These are phyloP conservation scores for Gracilaria gracilis DNA, from an alignment of 23 red algal genomes.

Conservation along the genomic window DNA sequence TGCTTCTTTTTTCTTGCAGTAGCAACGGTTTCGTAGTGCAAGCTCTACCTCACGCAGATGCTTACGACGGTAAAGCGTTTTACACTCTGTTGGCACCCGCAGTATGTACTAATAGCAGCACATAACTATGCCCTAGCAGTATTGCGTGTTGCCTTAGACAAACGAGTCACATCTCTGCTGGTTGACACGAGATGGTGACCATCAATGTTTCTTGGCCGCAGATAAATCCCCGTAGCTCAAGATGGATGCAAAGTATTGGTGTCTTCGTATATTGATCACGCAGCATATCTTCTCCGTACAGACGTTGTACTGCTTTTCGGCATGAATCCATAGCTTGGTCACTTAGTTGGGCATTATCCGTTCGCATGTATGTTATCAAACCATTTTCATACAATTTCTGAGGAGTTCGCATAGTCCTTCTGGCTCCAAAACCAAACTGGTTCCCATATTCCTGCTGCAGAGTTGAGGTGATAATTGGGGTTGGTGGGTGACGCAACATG, in stretches of 20 bases:
- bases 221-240: too few relatives aligned
- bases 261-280: conserved; percentile 24
- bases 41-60: too few relatives aligned
- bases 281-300: conserved; percentile 75
- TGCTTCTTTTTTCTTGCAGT: background rate
- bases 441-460: conserved; percentile 92
- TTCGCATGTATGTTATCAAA: conserved; percentile 98
- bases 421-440: conserved; percentile 78
- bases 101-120: too few relatives aligned
- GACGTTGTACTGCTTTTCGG: conserved; percentile 41
- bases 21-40: too few relatives aligned
- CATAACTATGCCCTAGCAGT: too few relatives aligned
- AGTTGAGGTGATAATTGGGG: conserved; percentile 93
- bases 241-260: too few relatives aligned
- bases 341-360: conserved; percentile 87
- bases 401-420: conserved; percentile 83
- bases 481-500: conserved; percentile 61
- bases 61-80: too few relatives aligned
- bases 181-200: too few relatives aligned
- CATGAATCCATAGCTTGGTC: conserved; percentile 80
- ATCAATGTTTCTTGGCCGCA: too few relatives aligned
- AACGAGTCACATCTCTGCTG: too few relatives aligned
- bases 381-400: conserved; percentile 94
- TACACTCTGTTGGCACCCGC: too few relatives aligned
- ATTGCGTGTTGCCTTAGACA: too few relatives aligned